These are phyloP conservation scores for Fonsecaea monophora DNA, from an alignment of 2,329 filamentous ascomycete genomes.

Conservation along the genomic window DNA sequence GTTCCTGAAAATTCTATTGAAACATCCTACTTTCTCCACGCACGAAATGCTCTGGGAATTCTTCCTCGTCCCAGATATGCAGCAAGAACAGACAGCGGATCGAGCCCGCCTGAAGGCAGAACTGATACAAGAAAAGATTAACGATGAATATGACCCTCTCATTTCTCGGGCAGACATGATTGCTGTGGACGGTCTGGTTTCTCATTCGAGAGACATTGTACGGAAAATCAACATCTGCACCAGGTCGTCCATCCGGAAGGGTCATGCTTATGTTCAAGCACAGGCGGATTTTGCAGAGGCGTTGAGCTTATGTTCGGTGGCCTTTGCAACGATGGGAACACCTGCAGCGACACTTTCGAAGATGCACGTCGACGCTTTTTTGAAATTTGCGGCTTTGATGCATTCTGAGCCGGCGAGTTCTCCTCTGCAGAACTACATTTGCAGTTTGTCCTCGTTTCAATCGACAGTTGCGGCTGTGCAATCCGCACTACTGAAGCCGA, in stretches of 20 bases:
- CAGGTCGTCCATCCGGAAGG: constrained; percentile 79
- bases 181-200: constrained; percentile 91
- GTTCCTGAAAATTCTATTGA: constrained; percentile 84
- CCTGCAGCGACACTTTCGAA: constrained; percentile 69
- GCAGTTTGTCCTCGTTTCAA: constrained; percentile 78
- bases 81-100: constrained; percentile 86
- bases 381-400: constrained; percentile 71
- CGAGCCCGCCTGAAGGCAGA: constrained; percentile 86
- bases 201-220: constrained; percentile 88
- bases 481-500: constrained; percentile 77
- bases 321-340: constrained; percentile 58
- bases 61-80: constrained; percentile 93
- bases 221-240: constrained; percentile 83
- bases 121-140: constrained; percentile 79
- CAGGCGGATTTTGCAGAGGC: constrained; percentile 57
- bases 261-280: constrained; percentile 74
- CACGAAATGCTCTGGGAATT: constrained; percentile 99
- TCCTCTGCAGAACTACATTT: constrained; percentile 75
- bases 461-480: constrained; percentile 84
- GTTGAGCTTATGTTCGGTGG: constrained; percentile 51
- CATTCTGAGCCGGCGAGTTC: constrained; percentile 70
- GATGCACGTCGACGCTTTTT: constrained; percentile 72
- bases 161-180: constrained; percentile 63
- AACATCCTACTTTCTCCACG: constrained; percentile 89
- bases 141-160: constrained; percentile 86